phyloP scores from a whole-genome alignment of 225 moss, liverwort and hornwort species.

The Asterella californica region DNA sequence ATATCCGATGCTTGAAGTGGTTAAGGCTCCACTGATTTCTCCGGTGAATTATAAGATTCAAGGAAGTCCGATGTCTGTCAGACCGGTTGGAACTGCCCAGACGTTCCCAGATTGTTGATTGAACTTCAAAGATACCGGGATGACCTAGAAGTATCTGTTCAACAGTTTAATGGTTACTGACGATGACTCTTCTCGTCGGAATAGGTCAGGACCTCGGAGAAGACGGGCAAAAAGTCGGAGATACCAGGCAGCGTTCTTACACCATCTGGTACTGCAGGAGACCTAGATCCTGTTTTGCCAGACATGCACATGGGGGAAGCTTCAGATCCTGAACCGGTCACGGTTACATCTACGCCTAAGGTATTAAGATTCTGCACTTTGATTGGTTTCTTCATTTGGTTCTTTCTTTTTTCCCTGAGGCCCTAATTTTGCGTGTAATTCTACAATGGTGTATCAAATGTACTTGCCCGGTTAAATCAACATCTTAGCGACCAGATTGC shows the following conservation, averaged over 20 bases:
- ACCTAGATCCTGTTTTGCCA: background rate
- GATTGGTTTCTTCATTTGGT: background rate
- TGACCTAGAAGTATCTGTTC: background rate
- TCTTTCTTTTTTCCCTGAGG: background rate
- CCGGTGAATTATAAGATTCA: no score
- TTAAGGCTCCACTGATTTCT: no score
- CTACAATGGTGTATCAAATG: background rate
- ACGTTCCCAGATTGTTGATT: no score
- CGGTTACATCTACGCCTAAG: background rate
- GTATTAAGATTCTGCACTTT: conserved; percentile 8
- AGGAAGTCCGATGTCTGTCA: no score
- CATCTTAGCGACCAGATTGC: background rate
- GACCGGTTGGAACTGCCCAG: no score
- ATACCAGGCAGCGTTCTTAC: conserved; percentile 7
- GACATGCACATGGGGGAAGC: conserved; percentile 20
- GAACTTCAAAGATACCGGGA: background rate
- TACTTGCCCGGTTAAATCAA: background rate
- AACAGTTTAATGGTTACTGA: background rate
- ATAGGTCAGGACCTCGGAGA: conserved; percentile 5
- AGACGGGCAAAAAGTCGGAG: conserved; percentile 5
- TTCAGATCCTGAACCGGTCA: conserved; percentile 21
- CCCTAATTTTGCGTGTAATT: background rate
- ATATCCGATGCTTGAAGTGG: background rate
- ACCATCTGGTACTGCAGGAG: conserved; percentile 5
- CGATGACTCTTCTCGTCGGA: background rate